phyloP scores from a whole-genome alignment of 1,284 basidiomycete species.

The Austroboletus niveus region DNA sequence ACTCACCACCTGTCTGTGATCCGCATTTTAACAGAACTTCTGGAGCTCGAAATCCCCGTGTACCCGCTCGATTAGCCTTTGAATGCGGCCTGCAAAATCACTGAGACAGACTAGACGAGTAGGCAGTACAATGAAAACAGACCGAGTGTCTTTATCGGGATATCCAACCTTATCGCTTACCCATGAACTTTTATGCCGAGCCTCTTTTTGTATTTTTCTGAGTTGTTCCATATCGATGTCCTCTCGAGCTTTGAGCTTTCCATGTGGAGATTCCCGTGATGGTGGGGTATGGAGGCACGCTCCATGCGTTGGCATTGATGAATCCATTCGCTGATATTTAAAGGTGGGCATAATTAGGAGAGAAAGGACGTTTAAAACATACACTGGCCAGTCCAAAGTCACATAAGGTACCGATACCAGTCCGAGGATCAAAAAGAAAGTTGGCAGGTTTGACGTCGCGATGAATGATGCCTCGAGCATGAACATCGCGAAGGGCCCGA shows the following conservation, averaged over 20 bases:
- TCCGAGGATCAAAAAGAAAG: constrained; percentile 90
- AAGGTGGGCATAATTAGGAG: constrained; percentile 5
- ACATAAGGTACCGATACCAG: constrained; percentile 84
- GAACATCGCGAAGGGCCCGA: constrained; percentile 86
- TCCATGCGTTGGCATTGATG: constrained; percentile 44
- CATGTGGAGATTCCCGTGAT: constrained; percentile 64
- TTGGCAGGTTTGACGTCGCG: constrained; percentile 99
- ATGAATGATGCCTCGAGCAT: constrained; percentile 88
- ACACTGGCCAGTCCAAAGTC: constrained; percentile 96
- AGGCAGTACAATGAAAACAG: constrained; percentile 12
- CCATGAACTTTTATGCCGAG: constrained; percentile 53
- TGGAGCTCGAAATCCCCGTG: constrained; percentile 94
- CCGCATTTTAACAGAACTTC: constrained; percentile 96
- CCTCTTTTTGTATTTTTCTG: constrained; percentile 58
- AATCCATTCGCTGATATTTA: constrained; percentile 53
- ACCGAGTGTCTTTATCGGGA: constrained; percentile 67
- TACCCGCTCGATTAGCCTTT: constrained; percentile 96
- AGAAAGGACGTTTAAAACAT: constrained; percentile 31
- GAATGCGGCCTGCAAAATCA: constrained; percentile 66
- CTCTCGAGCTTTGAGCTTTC: constrained; percentile 42
- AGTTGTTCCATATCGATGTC: constrained; percentile 45
- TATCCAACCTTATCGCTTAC: constrained; percentile 72
- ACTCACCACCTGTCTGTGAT: constrained; percentile 86
- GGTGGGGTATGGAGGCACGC: constrained; percentile 74
- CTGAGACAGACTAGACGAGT: constrained; percentile 9